Evolutionary conservation across 345 rosid species (phyloP).

Genomic region (Eucalyptus pauciflora): DNA sequence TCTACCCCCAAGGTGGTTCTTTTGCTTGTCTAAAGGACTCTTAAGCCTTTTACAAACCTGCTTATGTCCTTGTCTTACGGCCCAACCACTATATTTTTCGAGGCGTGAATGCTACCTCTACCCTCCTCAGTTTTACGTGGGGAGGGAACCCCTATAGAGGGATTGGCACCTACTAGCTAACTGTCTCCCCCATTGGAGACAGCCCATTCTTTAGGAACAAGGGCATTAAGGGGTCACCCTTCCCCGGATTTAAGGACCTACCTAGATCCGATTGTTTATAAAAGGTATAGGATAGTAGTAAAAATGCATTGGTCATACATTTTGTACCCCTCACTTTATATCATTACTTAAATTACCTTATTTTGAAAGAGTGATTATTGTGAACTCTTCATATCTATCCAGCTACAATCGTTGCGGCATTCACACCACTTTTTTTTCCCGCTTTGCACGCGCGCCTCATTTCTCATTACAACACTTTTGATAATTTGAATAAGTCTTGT

Average conservation of each 20-base stretch:
- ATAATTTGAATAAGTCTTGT: background rate
- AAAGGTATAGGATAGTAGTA: too few species aligned
- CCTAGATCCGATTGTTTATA: fast-evolving
- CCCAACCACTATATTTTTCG: too few species aligned
- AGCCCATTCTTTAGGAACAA: too few species aligned
- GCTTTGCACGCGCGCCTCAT: background rate
- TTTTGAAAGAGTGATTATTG: background rate
- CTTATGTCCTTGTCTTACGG: too few species aligned
- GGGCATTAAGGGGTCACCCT: too few species aligned
- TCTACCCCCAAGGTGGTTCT: fast-evolving
- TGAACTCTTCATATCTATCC: fast-evolving
- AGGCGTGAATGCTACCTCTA: too few species aligned
- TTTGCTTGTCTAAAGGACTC: fast-evolving
- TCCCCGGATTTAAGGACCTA: too few species aligned
- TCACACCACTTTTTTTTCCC: background rate
- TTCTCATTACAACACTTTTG: background rate
- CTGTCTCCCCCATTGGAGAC: too few species aligned
- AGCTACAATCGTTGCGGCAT: fast-evolving
- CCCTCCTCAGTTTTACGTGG: fast-evolving
- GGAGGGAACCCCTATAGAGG: fast-evolving
- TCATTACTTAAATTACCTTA: background rate
- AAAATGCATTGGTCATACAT: background rate
- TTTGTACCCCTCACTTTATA: background rate
- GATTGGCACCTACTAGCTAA: fast-evolving
- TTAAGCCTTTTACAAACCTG: too few species aligned